Evolutionary conservation across 225 moss, liverwort and hornwort species (phyloP), one percentile per base, ranked within the genome.

Genomic region (Physcomitrium patens): DNA sequence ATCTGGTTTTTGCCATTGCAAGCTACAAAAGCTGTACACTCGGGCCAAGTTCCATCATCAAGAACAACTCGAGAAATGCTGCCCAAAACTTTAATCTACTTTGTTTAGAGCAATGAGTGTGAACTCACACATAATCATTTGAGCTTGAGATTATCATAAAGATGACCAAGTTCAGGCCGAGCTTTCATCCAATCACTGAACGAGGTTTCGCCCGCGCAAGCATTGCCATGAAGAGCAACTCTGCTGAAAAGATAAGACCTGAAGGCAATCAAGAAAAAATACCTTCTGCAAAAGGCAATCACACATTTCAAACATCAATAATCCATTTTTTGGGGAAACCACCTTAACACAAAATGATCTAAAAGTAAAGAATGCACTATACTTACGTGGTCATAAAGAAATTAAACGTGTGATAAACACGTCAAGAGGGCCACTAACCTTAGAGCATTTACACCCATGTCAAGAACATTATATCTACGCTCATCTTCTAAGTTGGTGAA

Each of bases 91-190:
- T 58, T 68, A 53, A 72, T 37, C 58, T 62, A 70, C 18, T 67
- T 59, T 69, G 58, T 42, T 49, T 24, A 60, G 27, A 79, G 74
- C 11, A 67, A 71, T 77, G 51, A 59, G 48, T 44, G 60, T 70
- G 49, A 72, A 76, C 83, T 81, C 74, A 71, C 74, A 72, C 51
- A 45, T 14, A 61, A 64, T 85, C 86, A 99, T 64, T 93, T 91
- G 53, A 99, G 90, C 86, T 99, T 99, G 73, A 99, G 86, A 71
- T 95, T 99, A 45, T 93, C 99, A 78, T 95, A 99, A 63, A 99
- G 95, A 74, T 99, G 99, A 72, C 91, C 99, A 76, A 99, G 93
- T 91, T 99, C 99, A 72, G 99, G 99, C 45, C 93, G 95, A 82
- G 86, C 99, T 78, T 91, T 80, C 93, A 99, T 99, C 99, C 99